These are phyloP conservation scores for Tolypocladium endophyticum DNA, from an alignment of 2,329 filamentous ascomycete species.

Conservation along the genomic window DNA sequence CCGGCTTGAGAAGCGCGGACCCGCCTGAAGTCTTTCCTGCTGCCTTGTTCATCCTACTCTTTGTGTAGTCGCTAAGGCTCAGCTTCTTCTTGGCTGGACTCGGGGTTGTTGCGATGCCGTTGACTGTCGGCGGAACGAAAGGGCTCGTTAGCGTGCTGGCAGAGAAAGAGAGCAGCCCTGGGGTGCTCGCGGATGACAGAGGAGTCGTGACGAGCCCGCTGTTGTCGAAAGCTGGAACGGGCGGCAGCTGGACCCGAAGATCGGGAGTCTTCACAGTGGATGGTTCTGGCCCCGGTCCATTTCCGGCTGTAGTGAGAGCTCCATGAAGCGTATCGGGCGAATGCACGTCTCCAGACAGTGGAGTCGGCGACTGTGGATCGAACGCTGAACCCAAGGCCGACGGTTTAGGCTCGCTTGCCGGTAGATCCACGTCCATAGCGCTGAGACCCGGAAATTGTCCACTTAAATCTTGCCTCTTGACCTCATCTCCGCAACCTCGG, in stretches of 20 bases:
- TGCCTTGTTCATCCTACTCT: conserved; percentile 46
- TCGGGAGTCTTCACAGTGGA: conserved; percentile 32
- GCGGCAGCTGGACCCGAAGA: conserved; percentile 45
- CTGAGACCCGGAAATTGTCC: conserved; percentile 16
- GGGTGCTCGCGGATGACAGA: conserved; percentile 30
- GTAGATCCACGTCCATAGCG: conserved; percentile 30
- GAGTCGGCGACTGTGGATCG: conserved; percentile 13
- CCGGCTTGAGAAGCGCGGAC: conserved; percentile 19
- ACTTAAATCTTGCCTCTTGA: conserved; percentile 14
- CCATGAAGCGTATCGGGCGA: conserved; percentile 20
- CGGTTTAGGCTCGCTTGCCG: conserved; percentile 19
- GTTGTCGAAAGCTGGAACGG: conserved; percentile 39
- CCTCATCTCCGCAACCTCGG: conserved; percentile 28
- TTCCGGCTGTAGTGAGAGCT: conserved; percentile 11
- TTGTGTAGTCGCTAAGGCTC: conserved; percentile 55
- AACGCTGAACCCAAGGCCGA: conserved; percentile 7
- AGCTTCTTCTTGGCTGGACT: conserved; percentile 59
- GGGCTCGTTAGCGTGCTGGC: conserved; percentile 27
- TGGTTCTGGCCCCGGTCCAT: neutral
- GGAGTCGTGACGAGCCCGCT: conserved; percentile 32
- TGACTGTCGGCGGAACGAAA: conserved; percentile 30
- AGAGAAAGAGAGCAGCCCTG: conserved; percentile 39
- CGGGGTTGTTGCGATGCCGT: conserved; percentile 34
- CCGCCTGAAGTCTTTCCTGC: conserved; percentile 24
- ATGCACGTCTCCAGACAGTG: conserved; percentile 12